A percentile compares a stretch with the other conserved stretches of the same genome.
Evolutionary conservation across 169 alveolate genomes (phyloP).

Genomic region (Babesia divergens): DNA sequence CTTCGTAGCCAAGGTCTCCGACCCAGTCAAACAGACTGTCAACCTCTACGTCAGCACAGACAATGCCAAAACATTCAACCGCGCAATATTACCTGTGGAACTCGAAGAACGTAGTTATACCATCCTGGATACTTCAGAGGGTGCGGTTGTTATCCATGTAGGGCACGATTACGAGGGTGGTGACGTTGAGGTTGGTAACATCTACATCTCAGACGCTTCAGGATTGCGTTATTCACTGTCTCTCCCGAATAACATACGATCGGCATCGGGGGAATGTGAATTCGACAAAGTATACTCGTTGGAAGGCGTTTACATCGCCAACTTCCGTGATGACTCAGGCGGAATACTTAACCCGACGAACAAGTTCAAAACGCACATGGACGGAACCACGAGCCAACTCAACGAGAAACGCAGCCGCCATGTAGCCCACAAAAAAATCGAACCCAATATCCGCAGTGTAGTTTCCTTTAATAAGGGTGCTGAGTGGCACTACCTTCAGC

Average conservation of each 20-base stretch:
- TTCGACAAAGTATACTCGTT: conserved; percentile 91
- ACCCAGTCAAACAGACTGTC: conserved; percentile 86
- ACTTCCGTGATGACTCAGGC: conserved; percentile 83
- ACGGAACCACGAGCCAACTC: conserved; percentile 42
- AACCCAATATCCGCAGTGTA: conserved; percentile 82
- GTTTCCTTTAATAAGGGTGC: conserved; percentile 98
- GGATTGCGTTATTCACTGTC: conserved; percentile 92
- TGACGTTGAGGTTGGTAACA: conserved; percentile 87
- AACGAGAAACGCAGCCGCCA: conserved; percentile 66
- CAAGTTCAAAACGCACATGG: conserved; percentile 55
- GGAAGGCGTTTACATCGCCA: conserved; percentile 96
- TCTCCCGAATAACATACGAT: conserved; percentile 86
- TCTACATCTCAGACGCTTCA: conserved; percentile 90
- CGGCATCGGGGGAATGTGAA: conserved; percentile 91
- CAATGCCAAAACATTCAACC: conserved; percentile 81
- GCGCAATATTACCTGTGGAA: conserved; percentile 88
- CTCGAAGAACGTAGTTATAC: conserved; percentile 91
- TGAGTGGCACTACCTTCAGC: conserved; percentile 91
- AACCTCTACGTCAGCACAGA: conserved; percentile 87
- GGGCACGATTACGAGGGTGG: conserved; percentile 88
- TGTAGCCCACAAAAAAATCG: conserved; percentile 68
- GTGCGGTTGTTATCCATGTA: conserved; percentile 94
- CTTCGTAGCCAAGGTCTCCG: conserved; percentile 88
- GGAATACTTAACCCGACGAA: conserved; percentile 42
- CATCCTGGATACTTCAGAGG: conserved; percentile 94